phyloP scores from a whole-genome alignment of 129 eudicot species.

The Lactuca sativa region DNA sequence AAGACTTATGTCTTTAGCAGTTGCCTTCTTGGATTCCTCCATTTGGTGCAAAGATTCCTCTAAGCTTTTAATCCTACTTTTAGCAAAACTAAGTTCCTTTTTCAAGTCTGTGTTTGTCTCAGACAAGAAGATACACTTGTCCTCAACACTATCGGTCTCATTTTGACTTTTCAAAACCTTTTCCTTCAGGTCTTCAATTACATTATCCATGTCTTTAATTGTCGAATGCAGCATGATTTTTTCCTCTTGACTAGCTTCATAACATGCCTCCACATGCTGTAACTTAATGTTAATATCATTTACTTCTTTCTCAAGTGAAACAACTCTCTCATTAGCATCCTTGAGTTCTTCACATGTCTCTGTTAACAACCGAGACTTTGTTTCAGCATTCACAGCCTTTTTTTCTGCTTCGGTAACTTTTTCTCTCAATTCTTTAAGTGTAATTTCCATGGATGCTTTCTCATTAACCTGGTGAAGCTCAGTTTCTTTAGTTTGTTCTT shows the following conservation, averaged over 20 bases:
- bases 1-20: constrained; percentile 70
- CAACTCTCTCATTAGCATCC: constrained; percentile 41
- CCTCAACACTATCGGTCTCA: constrained; percentile 61
- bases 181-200: constrained; percentile 58
- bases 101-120: constrained; percentile 59
- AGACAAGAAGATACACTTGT: constrained; percentile 68
- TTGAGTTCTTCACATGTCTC: constrained; percentile 48
- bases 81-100: constrained; percentile 50
- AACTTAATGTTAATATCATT: constrained; percentile 52
- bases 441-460: constrained; percentile 37
- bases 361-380: constrained; percentile 30
- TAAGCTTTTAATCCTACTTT: constrained; percentile 47
- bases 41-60: constrained; percentile 67
- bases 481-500: constrained; percentile 29
- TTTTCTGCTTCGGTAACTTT: constrained; percentile 37
- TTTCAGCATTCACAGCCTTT: constrained; percentile 53
- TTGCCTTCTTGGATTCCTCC: constrained; percentile 62
- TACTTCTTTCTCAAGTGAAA: constrained; percentile 56
- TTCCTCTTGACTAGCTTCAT: constrained; percentile 79
- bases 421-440: constrained; percentile 22
- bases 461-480: constrained; percentile 21
- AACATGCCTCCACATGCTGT: constrained; percentile 59
- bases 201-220: constrained; percentile 70
- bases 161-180: constrained; percentile 52
- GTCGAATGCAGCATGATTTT: constrained; percentile 54